Evolutionary conservation across 495 filamentous ascomycete genomes (phyloP).

Genomic region (Neurospora tetrasperma): DNA sequence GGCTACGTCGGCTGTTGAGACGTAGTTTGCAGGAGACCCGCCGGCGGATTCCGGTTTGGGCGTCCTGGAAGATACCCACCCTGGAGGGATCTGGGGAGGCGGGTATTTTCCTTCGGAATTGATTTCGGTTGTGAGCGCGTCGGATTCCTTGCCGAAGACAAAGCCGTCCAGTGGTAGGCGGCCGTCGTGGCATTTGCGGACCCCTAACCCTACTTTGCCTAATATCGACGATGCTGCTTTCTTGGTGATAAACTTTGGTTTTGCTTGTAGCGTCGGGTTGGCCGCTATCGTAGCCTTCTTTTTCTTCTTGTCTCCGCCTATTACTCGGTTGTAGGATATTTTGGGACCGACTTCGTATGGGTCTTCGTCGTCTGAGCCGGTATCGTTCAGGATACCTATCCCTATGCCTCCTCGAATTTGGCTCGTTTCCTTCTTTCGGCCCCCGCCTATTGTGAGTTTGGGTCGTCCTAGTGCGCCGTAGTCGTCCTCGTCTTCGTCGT

Average conservation of each 20-base stretch:
- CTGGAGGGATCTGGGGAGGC: slow-evolving; percentile 63
- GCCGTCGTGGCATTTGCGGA: slow-evolving; percentile 81
- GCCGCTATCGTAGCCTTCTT: slow-evolving; percentile 46
- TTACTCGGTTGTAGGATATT: slow-evolving; percentile 77
- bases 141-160: slow-evolving; percentile 49
- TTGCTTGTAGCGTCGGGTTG: slow-evolving; percentile 57
- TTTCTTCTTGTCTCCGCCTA: slow-evolving; percentile 82
- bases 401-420: slow-evolving; percentile 62
- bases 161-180: slow-evolving; percentile 81
- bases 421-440: slow-evolving; percentile 35
- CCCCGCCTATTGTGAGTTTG: slow-evolving; percentile 15
- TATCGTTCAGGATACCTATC: slow-evolving; percentile 86
- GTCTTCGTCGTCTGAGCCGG: slow-evolving; percentile 94
- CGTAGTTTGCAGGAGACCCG: slow-evolving; percentile 31
- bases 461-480: slow-evolving; percentile 24
- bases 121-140: slow-evolving; percentile 43
- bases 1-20: slow-evolving; percentile 65
- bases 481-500: slow-evolving; percentile 43
- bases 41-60: slow-evolving; percentile 24
- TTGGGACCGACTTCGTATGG: slow-evolving; percentile 85
- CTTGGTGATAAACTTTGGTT: slow-evolving; percentile 71
- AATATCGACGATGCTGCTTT: slow-evolving; percentile 39
- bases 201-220: slow-evolving; percentile 43
- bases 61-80: slow-evolving; percentile 64
- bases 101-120: slow-evolving; percentile 54